These are phyloP conservation scores for Solanum pinnatisectum DNA, from an alignment of 257 asterid genomes.

Conservation along the genomic window DNA sequence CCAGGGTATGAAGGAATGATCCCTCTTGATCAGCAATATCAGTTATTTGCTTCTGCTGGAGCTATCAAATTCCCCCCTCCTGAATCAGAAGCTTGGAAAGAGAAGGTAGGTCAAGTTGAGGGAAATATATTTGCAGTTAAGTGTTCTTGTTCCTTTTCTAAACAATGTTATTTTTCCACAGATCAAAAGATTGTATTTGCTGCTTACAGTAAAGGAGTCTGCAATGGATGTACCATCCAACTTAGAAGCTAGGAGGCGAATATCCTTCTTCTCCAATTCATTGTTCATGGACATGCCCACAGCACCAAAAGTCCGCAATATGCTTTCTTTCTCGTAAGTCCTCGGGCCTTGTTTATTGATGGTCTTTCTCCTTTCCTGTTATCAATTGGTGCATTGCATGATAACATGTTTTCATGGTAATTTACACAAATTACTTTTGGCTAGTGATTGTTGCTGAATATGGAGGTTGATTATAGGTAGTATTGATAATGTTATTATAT, in stretches of 20 bases:
- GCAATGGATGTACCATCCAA: conserved; percentile 99
- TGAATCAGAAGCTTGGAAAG: conserved; percentile 98
- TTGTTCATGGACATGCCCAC: conserved; percentile 98
- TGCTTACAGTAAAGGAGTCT: conserved; percentile 96
- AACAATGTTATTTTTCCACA: conserved; percentile 22
- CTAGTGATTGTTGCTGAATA: neutral
- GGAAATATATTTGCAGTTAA: neutral
- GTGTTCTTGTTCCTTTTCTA: conserved; percentile 1
- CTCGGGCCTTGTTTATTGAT: neutral
- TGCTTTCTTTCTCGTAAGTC: conserved; percentile 98
- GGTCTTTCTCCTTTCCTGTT: neutral
- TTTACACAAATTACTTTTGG: neutral
- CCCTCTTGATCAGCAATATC: conserved; percentile 88
- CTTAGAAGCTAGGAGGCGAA: conserved; percentile 97
- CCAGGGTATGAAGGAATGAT: conserved; percentile 77
- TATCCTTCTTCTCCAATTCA: conserved; percentile 93
- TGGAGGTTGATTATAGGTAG: neutral
- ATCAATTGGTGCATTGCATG: neutral
- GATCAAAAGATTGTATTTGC: conserved; percentile 88
- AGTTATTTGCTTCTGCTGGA: conserved; percentile 96
- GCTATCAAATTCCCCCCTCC: conserved; percentile 88
- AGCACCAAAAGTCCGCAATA: conserved; percentile 98
- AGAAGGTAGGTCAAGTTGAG: conserved; percentile 45
- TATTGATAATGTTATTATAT: neutral
- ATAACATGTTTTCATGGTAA: neutral